A percentile compares a stretch with the other conserved stretches of the same genome.
phyloP scores from a whole-genome alignment of 2,329 filamentous ascomycete genomes.

The Botrytis elliptica region DNA sequence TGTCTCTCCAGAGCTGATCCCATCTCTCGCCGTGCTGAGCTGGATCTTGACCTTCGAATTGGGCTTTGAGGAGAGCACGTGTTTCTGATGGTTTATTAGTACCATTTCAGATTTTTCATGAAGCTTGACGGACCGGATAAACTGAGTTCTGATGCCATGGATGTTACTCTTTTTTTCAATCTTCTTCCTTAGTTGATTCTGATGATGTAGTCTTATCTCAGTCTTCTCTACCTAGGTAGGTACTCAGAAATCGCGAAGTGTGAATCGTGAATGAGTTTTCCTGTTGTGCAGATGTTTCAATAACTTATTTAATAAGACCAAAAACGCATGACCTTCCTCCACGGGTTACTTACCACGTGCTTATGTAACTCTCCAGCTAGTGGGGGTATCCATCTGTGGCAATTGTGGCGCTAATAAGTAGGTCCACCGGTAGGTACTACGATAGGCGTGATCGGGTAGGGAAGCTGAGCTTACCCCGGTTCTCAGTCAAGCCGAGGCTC shows the following conservation, averaged over 20 bases:
- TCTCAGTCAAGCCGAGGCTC: neutral
- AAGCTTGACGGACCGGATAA: neutral
- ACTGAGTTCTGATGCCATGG: neutral
- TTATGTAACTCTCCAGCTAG: too few species aligned
- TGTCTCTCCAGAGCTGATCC: constrained; percentile 49
- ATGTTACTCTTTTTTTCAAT: neutral
- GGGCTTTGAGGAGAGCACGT: constrained; percentile 32
- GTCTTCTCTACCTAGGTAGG: too few species aligned
- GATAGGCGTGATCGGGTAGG: too few species aligned
- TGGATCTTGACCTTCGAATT: constrained; percentile 29
- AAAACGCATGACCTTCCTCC: too few species aligned
- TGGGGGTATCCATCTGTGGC: neutral
- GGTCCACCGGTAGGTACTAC: too few species aligned
- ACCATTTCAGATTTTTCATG: neutral
- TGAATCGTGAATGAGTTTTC: too few species aligned
- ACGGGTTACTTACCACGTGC: too few species aligned
- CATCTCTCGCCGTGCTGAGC: constrained; percentile 41
- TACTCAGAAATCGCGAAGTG: too few species aligned
- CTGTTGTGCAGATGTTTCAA: too few species aligned
- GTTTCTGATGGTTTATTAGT: constrained; percentile 26
- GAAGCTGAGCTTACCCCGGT: neutral
- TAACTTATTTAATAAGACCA: too few species aligned
- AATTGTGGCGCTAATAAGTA: neutral
- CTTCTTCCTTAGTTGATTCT: too few species aligned
- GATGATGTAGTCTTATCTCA: too few species aligned